Evolutionary conservation across 192 early-diverging fungal genomes (phyloP), one percentile per base, ranked within the genome.

Genomic region (Rhizophagus clarus): DNA sequence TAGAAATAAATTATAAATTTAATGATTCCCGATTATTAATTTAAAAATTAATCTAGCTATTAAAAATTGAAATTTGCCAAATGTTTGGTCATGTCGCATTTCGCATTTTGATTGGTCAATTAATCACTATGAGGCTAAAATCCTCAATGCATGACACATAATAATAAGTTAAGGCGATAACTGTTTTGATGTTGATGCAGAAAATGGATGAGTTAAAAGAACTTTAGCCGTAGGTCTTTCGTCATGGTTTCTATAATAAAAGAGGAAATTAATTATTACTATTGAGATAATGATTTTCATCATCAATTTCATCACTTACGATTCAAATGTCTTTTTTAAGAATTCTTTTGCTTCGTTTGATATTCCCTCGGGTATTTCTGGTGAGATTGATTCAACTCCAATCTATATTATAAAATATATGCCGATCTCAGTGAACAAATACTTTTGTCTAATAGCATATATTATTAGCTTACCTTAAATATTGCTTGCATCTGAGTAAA

Each of bases 401-500:
- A 97, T 90, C 83, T 95, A 88, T 80, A 90, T 92, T 76, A 92
- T 88, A 66, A 91, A 82, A 77, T 91, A 90, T 64, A 84, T 88
- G 83, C 79, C 86, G 83, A 84, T 81, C n/a, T n/a, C n/a, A n/a
- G n/a, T n/a, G n/a, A n/a, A n/a, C n/a, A n/a, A n/a, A n/a, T n/a
- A n/a, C n/a, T n/a, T n/a, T n/a, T n/a, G n/a, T n/a, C n/a, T n/a
- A n/a, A n/a, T n/a, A n/a, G n/a, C n/a, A n/a, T n/a, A n/a, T 6
- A 34, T 3, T 6, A 5, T 34, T 34, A 34, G 60, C 86, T 87
- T 69, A 91, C 90, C 83, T 91, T 89, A 83, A 93, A 94, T 72
- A 96, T 90, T 11, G 94, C 94, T 83, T 94, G 94, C 90, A 94
- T 90, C 82, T 94, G 93, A 28, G 91, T 91, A 69, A 90, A 91